These are phyloP conservation scores for Atalantia buxifolia DNA, from an alignment of 345 rosid genomes.

Conservation along the genomic window DNA sequence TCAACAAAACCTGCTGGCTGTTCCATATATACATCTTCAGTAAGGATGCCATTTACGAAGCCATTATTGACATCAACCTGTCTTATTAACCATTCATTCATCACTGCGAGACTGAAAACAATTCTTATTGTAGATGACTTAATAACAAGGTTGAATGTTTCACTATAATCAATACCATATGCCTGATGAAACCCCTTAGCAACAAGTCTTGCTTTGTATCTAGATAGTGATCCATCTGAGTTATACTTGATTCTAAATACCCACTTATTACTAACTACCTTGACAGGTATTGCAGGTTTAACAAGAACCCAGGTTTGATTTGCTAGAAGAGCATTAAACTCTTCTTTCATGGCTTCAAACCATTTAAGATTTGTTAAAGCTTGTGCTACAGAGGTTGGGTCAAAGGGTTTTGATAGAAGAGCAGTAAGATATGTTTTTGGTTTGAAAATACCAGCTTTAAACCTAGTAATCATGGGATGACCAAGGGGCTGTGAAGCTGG, in stretches of 20 bases:
- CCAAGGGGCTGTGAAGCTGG: too few species aligned
- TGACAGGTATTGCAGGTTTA: too few species aligned
- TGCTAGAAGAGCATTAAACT: background rate
- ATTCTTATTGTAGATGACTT: background rate
- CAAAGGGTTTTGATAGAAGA: background rate
- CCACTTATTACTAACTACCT: background rate
- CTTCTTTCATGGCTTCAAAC: background rate
- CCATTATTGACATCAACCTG: too few species aligned
- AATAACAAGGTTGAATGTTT: background rate
- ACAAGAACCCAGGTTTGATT: background rate
- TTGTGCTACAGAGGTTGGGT: background rate
- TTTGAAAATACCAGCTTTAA: too few species aligned
- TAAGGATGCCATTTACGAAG: too few species aligned
- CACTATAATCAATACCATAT: background rate
- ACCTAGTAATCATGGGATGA: too few species aligned
- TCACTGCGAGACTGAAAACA: background rate
- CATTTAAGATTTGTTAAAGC: background rate
- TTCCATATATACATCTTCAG: too few species aligned
- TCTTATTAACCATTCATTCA: background rate
- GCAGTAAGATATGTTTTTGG: background rate
- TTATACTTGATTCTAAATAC: too few species aligned
- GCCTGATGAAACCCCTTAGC: background rate
- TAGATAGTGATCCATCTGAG: background rate
- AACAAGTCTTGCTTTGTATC: background rate
- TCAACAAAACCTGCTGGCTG: too few species aligned